A percentile compares a stretch with the other conserved stretches of the same genome.
These are phyloP conservation scores for Citrus glauca DNA, from an alignment of 345 rosid species.

Conservation along the genomic window DNA sequence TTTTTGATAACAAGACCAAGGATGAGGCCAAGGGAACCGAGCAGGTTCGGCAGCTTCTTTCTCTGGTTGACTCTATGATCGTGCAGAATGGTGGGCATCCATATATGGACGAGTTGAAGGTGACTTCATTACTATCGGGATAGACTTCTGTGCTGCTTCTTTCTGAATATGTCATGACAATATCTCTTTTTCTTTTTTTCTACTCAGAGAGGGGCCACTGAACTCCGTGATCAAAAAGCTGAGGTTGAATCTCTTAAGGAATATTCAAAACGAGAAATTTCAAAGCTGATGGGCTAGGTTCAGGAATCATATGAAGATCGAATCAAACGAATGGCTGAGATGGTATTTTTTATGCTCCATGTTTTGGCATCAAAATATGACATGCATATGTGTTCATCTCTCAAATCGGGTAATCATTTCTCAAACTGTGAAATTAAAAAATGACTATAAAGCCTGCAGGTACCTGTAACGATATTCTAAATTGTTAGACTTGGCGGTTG, in stretches of 20 bases:
- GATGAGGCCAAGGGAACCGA: no score
- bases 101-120: conserved; percentile 45
- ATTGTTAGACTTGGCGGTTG: not conserved
- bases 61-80: no score
- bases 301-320: no score
- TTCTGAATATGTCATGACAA: not conserved
- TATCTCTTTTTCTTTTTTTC: not conserved
- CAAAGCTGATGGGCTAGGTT: conserved; percentile 49
- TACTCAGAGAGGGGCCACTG: conserved; percentile 58
- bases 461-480: not conserved
- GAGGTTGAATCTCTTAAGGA: conserved; percentile 59
- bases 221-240: conserved; percentile 60
- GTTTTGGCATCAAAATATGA: no score
- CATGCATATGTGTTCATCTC: no score
- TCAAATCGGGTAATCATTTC: not conserved
- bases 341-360: no score
- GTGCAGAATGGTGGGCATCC: no score
- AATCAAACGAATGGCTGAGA: no score
- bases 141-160: not conserved
- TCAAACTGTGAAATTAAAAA: not conserved
- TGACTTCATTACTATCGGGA: not conserved
- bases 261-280: conserved; percentile 49
- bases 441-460: not conserved
- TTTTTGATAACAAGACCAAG: no score
- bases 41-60: no score